These are phyloP conservation scores for Penicillium canariense DNA, from an alignment of 495 filamentous ascomycete species.

Conservation along the genomic window DNA sequence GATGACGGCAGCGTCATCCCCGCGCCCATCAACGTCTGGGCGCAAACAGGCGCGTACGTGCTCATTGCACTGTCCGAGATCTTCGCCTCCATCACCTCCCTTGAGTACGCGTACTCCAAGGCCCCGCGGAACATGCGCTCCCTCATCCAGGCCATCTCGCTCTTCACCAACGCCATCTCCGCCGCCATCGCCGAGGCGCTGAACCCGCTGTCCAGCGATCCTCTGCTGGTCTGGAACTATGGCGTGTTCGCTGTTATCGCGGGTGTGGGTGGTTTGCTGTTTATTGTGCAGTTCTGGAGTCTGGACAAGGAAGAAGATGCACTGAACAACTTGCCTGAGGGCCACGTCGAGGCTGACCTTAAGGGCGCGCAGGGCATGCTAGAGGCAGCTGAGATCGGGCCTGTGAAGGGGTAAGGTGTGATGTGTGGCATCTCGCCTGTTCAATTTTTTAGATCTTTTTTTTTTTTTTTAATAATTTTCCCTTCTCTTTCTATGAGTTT, in stretches of 20 bases:
- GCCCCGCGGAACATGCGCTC: conserved; percentile 78
- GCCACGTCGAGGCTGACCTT: conserved; percentile 17
- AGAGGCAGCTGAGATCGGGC: conserved; percentile 18
- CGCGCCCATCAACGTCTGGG: conserved; percentile 51
- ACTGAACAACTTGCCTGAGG: conserved; percentile 51
- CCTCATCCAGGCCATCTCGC: conserved; percentile 62
- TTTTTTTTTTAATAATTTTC: not conserved
- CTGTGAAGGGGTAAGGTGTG: conserved; percentile 10
- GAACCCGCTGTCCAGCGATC: conserved; percentile 59
- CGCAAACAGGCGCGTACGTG: conserved; percentile 60
- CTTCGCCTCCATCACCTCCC: conserved; percentile 62
- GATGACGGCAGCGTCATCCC: conserved; percentile 15
- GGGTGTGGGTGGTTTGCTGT: conserved; percentile 52
- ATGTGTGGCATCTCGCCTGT: not conserved
- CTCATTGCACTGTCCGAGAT: conserved; percentile 66
- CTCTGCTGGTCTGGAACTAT: conserved; percentile 65
- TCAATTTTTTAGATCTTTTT: not conserved
- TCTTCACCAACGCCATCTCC: conserved; percentile 69
- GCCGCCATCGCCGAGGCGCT: conserved; percentile 62
- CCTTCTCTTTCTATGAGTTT: not conserved
- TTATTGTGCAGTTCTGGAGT: conserved; percentile 55
- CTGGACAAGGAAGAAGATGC: conserved; percentile 64
- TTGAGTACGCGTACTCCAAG: conserved; percentile 78
- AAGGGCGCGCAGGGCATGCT: conserved; percentile 10
- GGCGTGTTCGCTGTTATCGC: conserved; percentile 60